Base-by-base conservation (phyloP, 2,329 filamentous ascomycete genomes). In the Alternaria postmessia region DNA sequence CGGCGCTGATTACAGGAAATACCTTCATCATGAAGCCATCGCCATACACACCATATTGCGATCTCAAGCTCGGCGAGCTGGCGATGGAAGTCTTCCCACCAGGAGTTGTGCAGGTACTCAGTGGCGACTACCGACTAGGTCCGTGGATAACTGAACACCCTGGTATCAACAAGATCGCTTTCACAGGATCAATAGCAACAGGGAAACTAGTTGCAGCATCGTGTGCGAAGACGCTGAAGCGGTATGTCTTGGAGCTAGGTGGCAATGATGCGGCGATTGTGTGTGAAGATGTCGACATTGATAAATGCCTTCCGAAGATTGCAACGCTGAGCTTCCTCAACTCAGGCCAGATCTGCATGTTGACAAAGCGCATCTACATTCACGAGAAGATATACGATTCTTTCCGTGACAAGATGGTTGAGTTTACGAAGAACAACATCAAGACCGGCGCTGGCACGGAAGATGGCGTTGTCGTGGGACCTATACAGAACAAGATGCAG, bases 211-310 rank as follows among this genome's bases (percentile, higher is more conserved):
- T 89, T 38, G 83, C 87, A 79, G 82, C 81, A 47, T 82, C 80
- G 20, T 84, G 82, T 54, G 81, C 84, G 14, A 81, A 82, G 68
- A 86, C 85, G 18, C 75, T 89, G 38, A 89, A 89, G 80, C 81
- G 86, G 32, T 81, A 86, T 16, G 87, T 84, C 0, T 88, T 8
- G 5, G 54, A 52, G 30, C 47, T 57, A 3, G 85, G 87, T n/a
- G 87, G 87, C 5, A 89, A 89, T 61, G 86, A 88, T 62, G 81
- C 87, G 0, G 83, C 84, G 6, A 86, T 89, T 65, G 79, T 89
- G 18, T 82, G 83, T 46, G 81, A 81, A 1, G 86, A 88, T 55
- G 79, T 81, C n/a, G 81, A 81, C 46, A 78, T 83, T 18, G 77
- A 81, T 14, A 78, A 81, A 44, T 77, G 74, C n/a, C 65, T 76